phyloP scores from a whole-genome alignment of 2,329 filamentous ascomycete genomes.

The Chaetomiaceae sp. region DNA sequence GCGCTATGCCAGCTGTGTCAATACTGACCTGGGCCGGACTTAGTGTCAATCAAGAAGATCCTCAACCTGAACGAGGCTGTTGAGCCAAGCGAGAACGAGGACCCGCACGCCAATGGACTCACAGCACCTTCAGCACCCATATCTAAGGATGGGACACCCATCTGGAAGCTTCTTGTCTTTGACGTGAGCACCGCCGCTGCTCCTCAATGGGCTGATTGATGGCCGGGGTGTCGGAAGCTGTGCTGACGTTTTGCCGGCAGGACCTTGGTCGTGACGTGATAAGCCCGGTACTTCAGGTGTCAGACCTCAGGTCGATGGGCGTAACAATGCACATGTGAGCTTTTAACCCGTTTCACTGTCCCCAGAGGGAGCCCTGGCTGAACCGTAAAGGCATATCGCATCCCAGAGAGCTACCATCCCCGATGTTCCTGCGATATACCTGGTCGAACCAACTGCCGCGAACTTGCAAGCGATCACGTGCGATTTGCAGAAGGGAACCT shows the following conservation, averaged over 20 bases:
- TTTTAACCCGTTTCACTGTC: background rate
- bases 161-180: conserved; percentile 97
- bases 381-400: conserved; percentile 61
- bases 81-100: conserved; percentile 54
- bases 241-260: conserved; percentile 13
- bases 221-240: background rate
- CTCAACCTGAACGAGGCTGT: conserved; percentile 83
- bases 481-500: conserved; percentile 81
- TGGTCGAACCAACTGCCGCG: conserved; percentile 78
- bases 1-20: background rate
- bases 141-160: conserved; percentile 55
- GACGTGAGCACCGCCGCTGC: conserved; percentile 45
- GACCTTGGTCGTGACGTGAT: conserved; percentile 85
- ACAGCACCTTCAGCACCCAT: conserved; percentile 69
- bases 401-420: conserved; percentile 82
- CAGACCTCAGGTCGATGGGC: conserved; percentile 87
- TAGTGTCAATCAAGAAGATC: conserved; percentile 90
- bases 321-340: conserved; percentile 88
- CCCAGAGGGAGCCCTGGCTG: background rate
- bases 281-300: conserved; percentile 89
- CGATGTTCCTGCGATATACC: conserved; percentile 91
- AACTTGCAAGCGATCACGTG: conserved; percentile 79
- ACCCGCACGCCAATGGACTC: conserved; percentile 57
- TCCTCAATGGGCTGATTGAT: background rate
- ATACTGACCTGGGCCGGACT: background rate